Conservation (phyloP, 345 rosid species). For the Syzygium aqueum region DNA sequence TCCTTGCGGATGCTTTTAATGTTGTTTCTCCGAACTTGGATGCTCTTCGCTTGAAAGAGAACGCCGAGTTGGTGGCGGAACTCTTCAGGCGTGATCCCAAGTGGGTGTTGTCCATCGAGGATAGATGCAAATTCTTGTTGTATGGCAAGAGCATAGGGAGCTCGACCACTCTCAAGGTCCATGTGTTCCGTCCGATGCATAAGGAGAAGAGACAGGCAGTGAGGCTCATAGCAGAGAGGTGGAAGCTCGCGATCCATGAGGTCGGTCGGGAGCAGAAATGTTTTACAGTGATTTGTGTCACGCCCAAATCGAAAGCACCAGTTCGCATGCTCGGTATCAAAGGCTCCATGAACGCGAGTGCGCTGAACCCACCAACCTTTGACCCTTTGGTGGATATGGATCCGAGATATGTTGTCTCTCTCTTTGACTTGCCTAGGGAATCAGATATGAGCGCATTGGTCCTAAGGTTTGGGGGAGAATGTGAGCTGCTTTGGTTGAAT, state of each 20-base stretch:
- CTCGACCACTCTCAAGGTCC: constrained; percentile 53
- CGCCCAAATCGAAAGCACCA: constrained; percentile 72
- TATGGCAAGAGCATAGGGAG: constrained; percentile 52
- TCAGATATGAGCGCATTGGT: constrained; percentile 71
- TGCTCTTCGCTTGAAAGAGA: constrained; percentile 83
- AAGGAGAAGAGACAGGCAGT: constrained; percentile 88
- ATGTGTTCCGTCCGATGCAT: constrained; percentile 84
- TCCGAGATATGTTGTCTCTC: constrained; percentile 82
- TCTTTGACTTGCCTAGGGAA: constrained; percentile 82
- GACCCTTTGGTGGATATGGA: constrained; percentile 89
- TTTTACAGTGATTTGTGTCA: constrained; percentile 59
- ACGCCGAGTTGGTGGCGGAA: constrained; percentile 66
- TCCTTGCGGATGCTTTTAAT: constrained; percentile 93
- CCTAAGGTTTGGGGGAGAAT: constrained; percentile 88
- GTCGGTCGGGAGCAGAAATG: constrained; percentile 96
- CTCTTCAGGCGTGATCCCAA: constrained; percentile 82
- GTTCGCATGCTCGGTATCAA: constrained; percentile 62
- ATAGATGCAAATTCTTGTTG: constrained; percentile 83
- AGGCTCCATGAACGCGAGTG: constrained; percentile 24
- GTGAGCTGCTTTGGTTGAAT: constrained; percentile 86
- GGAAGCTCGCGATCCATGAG: constrained; percentile 70
- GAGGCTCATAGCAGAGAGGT: constrained; percentile 77
- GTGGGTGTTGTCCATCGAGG: constrained; percentile 87
- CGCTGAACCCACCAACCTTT: constrained; percentile 45
- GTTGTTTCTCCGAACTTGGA: constrained; percentile 62